phyloP scores from a whole-genome alignment of 2,329 filamentous ascomycete species.

The Botrytis pseudocinerea region DNA sequence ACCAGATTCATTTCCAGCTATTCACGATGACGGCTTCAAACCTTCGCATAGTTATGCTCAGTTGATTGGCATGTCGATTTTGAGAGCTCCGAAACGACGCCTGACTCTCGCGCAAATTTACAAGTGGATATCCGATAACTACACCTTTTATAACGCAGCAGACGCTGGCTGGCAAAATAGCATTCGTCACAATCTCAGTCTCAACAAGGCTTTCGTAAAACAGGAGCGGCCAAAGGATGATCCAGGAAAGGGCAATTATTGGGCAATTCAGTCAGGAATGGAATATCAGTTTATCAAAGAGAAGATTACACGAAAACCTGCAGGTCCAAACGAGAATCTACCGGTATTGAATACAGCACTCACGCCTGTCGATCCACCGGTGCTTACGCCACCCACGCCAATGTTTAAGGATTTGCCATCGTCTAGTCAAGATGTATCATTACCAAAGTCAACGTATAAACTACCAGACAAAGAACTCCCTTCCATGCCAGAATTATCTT shows the following conservation, averaged over 20 bases:
- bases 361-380: conserved; percentile 31
- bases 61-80: conserved; percentile 94
- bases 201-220: conserved; percentile 96
- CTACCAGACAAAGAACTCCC: conserved; percentile 32
- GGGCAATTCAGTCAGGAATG: conserved; percentile 87
- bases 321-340: conserved; percentile 55
- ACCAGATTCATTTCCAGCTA: conserved; percentile 67
- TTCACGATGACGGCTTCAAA: conserved; percentile 85
- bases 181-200: conserved; percentile 94
- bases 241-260: conserved; percentile 96
- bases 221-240: conserved; percentile 95
- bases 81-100: conserved; percentile 78
- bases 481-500: conserved; percentile 60
- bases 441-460: conserved; percentile 30
- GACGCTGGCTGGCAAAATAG: conserved; percentile 98
- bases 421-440: conserved; percentile 33
- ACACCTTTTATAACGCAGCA: conserved; percentile 78
- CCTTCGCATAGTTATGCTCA: conserved; percentile 91
- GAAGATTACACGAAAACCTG: conserved; percentile 66
- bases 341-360: conserved; percentile 36
- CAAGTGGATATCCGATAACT: conserved; percentile 98
- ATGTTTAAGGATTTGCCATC: conserved; percentile 36
- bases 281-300: conserved; percentile 89
- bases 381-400: conserved; percentile 29
- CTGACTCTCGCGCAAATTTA: conserved; percentile 95